Base-by-base conservation (phyloP, 2,329 filamentous ascomycete genomes). In the Colletotrichum liaoningense region DNA sequence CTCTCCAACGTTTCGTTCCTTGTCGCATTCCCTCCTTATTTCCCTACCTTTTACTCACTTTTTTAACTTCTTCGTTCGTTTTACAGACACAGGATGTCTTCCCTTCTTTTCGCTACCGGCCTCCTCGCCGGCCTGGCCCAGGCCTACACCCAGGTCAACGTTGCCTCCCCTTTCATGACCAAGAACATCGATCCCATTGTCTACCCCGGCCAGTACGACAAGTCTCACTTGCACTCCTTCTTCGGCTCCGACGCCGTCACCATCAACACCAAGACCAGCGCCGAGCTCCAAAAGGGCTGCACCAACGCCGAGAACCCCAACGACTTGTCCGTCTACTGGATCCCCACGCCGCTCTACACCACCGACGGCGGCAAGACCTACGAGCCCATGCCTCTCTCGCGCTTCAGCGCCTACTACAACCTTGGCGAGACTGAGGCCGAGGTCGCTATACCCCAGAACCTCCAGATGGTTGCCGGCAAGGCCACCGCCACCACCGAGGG, bases 341-440 rank as follows among this genome's bases (percentile, higher is more conserved):
- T 83, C 2, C 85, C 85, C 0, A 86, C 85, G 0, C 78, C 83
- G 3, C 80, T 84, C 1, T 83, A 81, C 77, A 83, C 81, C 19
- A 74, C 77, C 52, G 76, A 81, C 16, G 80, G 81, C 49, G 77
- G 74, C 22, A 79, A 69, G 35, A 77, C 79, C 46, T 83, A 77
- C n/a, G 78, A 80, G 33, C 76, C 76, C 52, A 81, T 81, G n/a
- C 80, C 76, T 69, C 76, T 79, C 59, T 76, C 74, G 66, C 82
- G 83, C 69, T 87, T 88, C 80, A 84, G 80, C 58, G 84, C 85
- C 52, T 87, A 87, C 79, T 87, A 87, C 79, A 84, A 80, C 58
- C 75, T 83, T 35, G 79, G 84, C 26, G 81, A 82, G 16, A 77
- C 80, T 24, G 68, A 69, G 0, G 85, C 85, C 30, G 85, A 87